phyloP scores from a whole-genome alignment of 768 basidiomycete species.

The Kwoniella shandongensis region DNA sequence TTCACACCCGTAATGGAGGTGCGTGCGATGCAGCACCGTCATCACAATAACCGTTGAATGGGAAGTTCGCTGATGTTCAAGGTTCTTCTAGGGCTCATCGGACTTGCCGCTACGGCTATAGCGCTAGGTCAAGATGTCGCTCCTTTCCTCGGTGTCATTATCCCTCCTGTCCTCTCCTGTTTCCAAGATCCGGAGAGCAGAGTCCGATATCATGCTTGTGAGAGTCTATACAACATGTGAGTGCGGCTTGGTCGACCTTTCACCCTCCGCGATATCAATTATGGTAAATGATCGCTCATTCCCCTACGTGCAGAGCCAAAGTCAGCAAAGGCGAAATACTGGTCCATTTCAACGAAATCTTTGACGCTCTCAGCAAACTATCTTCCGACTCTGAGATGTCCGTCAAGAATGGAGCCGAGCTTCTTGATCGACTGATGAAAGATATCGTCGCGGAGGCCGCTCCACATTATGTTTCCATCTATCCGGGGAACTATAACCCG shows the following conservation, averaged over 20 bases:
- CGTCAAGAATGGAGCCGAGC: constrained; percentile 96
- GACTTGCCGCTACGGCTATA: constrained; percentile 94
- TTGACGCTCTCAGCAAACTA: constrained; percentile 92
- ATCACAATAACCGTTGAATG: not conserved
- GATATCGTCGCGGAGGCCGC: constrained; percentile 97
- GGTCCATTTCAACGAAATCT: constrained; percentile 96
- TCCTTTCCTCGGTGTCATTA: constrained; percentile 90
- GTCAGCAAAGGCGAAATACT: constrained; percentile 96
- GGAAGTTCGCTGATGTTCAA: not conserved
- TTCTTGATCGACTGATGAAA: constrained; percentile 93
- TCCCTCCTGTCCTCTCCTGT: constrained; percentile 81
- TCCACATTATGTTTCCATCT: constrained; percentile 86
- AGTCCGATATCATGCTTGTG: constrained; percentile 93
- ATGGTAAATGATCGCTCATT: constrained; percentile 20
- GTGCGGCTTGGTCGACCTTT: not conserved
- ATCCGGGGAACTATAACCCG: constrained; percentile 54
- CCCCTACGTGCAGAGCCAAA: constrained; percentile 44
- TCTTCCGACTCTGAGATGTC: constrained; percentile 92
- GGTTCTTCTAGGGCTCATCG: constrained; percentile 65
- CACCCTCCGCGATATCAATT: not conserved
- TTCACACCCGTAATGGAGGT: constrained; percentile 87
- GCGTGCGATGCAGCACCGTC: not conserved
- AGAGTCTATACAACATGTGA: constrained; percentile 91
- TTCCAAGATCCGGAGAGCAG: constrained; percentile 92
- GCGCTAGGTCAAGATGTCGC: constrained; percentile 90